Evolutionary conservation across 805 yeast species (phyloP), one percentile per base, ranked within the genome.

Genomic region (Nakazawaea anatomiae): DNA sequence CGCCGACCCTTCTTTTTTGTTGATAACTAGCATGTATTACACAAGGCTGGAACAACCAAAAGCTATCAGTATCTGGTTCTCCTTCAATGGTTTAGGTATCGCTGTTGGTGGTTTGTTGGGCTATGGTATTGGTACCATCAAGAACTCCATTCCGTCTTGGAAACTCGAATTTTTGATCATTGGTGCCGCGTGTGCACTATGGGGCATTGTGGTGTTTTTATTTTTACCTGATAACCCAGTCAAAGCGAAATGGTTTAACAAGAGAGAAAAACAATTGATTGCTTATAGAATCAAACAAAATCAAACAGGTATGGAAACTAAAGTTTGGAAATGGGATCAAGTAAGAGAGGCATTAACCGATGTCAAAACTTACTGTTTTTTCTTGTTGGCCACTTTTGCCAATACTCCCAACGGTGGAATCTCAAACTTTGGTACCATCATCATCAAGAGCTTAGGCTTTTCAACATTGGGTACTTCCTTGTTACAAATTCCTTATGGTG

Each of bases 21-120:
- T 47, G 46, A 72, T 83, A 42, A 77, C 83, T 39, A 77, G 85
- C 30, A 81, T 80, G 85, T 83, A 81, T 66, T 83, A 80, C 65
- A 75, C 76, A 35, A 75, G 74, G 51, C 59, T 69, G 4, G 83
- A 79, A 53, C 83, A 78, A 59, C 66, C 75, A 39, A 67, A 70
- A 32, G 67, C 83, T 59, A 78, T 80, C 42, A 82, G 83, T 6
- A 69, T 71, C 42, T 77, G 82, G 80, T 78, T 80, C 4, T 67
- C 77, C n/a, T 79, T 74, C 65, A 80, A 83, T 1, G 85, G 51
- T n/a, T 41, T 47, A 10, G 51, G 51, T 11, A 47, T 47, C 27
- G 51, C 51, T 14, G 35, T 39, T 7, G 52, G 52, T 39, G 52
- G 52, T 3, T 30, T 50, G 9, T 45, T 50, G 28, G 52, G 52